These are phyloP conservation scores for Pistacia atlantica DNA, from an alignment of 345 rosid genomes.

Conservation along the genomic window DNA sequence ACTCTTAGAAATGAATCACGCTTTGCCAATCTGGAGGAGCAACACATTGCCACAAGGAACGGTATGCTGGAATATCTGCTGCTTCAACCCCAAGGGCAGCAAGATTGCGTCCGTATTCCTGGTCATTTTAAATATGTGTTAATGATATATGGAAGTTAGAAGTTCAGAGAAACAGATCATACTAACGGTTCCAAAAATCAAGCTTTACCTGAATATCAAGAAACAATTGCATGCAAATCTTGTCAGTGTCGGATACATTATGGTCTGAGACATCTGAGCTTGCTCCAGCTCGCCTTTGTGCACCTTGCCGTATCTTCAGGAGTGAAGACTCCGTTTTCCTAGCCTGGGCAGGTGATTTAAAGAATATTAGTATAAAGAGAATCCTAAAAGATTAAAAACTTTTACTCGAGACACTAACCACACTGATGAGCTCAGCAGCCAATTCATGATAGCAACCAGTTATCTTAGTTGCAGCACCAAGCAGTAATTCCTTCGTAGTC, in stretches of 20 bases:
- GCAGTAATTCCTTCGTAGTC: slow-evolving; percentile 55
- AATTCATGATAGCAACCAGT: slow-evolving; percentile 76
- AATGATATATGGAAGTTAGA: neutral
- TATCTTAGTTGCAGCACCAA: slow-evolving; percentile 62
- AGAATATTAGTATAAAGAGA: slow-evolving; percentile 3
- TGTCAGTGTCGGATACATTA: slow-evolving; percentile 80
- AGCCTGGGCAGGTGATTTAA: slow-evolving; percentile 50
- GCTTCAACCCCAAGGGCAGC: slow-evolving; percentile 63
- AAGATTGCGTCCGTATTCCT: slow-evolving; percentile 91
- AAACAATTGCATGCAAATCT: slow-evolving; percentile 92
- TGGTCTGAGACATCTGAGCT: slow-evolving; percentile 79
- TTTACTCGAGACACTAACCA: slow-evolving; percentile 54
- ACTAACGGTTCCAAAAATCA: neutral
- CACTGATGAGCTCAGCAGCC: slow-evolving; percentile 76
- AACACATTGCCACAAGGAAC: slow-evolving; percentile 89
- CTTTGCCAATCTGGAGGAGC: slow-evolving; percentile 78
- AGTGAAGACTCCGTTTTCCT: slow-evolving; percentile 83
- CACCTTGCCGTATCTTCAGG: slow-evolving; percentile 87
- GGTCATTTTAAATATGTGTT: slow-evolving; percentile 13
- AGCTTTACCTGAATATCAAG: slow-evolving; percentile 88
- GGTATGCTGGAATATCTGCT: slow-evolving; percentile 56
- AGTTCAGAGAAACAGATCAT: neutral
- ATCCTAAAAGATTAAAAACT: neutral
- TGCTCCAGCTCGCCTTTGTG: slow-evolving; percentile 87
- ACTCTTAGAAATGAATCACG: too few relatives aligned